These are phyloP conservation scores for Phytophthora rubi DNA, from an alignment of 352 stramenopile species.

Conservation along the genomic window DNA sequence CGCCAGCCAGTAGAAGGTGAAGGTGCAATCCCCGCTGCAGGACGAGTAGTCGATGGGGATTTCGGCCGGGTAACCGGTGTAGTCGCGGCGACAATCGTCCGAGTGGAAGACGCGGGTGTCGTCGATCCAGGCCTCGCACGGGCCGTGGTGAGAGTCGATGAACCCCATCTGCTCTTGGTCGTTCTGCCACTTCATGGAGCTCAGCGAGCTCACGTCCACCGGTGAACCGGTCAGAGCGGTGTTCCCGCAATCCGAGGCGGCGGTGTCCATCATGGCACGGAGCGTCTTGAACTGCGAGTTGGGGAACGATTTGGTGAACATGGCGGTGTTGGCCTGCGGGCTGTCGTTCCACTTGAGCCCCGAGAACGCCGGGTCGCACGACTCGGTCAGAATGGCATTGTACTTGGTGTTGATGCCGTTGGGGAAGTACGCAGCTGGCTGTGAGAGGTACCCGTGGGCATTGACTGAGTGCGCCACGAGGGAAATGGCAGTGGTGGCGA, in stretches of 20 bases:
- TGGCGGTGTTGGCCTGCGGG: constrained; percentile 33
- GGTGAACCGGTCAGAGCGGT: constrained; percentile 14
- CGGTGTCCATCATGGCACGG: constrained; percentile 42
- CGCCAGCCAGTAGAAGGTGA: constrained; percentile 72
- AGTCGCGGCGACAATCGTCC: constrained; percentile 49
- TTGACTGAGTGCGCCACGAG: constrained; percentile 28
- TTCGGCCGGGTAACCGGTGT: constrained; percentile 47
- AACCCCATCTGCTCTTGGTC: too few relatives aligned
- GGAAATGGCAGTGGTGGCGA: constrained; percentile 31
- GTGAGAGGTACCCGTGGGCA: constrained; percentile 53
- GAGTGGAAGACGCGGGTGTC: constrained; percentile 44
- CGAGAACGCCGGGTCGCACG: constrained; percentile 29
- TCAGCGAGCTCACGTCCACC: constrained; percentile 45
- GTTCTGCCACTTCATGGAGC: constrained; percentile 57
- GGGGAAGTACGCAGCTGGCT: constrained; percentile 37
- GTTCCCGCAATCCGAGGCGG: constrained; percentile 34
- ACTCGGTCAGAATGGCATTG: constrained; percentile 31
- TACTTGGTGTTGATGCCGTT: constrained; percentile 39
- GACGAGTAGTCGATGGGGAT: constrained; percentile 60
- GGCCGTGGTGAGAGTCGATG: too few relatives aligned
- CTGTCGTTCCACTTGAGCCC: constrained; percentile 41
- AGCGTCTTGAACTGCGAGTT: constrained; percentile 43
- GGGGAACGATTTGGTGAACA: constrained; percentile 37
- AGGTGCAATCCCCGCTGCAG: constrained; percentile 53
- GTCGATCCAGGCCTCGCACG: constrained; percentile 59